phyloP scores from a whole-genome alignment of 805 yeast genomes.

The Myxozyma nipponensis region DNA sequence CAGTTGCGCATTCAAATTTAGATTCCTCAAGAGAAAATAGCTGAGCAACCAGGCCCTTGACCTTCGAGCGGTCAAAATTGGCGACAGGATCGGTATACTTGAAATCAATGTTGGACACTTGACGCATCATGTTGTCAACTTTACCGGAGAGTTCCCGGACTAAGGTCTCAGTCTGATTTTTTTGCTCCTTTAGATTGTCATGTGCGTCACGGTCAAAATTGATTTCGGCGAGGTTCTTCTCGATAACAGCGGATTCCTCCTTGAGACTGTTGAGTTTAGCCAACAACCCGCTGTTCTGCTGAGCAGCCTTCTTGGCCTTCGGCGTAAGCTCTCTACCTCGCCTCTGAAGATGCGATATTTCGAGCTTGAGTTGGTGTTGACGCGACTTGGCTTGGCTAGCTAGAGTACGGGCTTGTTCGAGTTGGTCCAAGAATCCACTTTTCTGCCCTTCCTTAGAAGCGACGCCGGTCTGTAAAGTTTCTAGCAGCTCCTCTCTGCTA shows the following conservation, averaged over 20 bases:
- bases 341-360: constrained; percentile 52
- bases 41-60: constrained; percentile 88
- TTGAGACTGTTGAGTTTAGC: constrained; percentile 46
- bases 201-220: constrained; percentile 46
- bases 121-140: constrained; percentile 55
- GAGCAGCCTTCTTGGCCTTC: constrained; percentile 51
- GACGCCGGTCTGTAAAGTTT: constrained; percentile 84
- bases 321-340: constrained; percentile 50
- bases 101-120: constrained; percentile 71
- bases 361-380: constrained; percentile 57
- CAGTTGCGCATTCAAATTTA: constrained; percentile 62
- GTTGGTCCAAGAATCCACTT: constrained; percentile 72
- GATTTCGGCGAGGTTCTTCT: constrained; percentile 24
- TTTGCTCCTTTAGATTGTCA: constrained; percentile 23
- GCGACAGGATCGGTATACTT: constrained; percentile 62
- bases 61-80: constrained; percentile 56
- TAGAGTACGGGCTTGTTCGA: constrained; percentile 51
- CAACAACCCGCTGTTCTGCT: constrained; percentile 44
- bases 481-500: constrained; percentile 71
- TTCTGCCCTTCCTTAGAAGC: constrained; percentile 73
- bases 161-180: constrained; percentile 36
- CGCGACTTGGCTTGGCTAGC: constrained; percentile 52
- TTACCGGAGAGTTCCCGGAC: constrained; percentile 46
- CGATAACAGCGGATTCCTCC: constrained; percentile 28
- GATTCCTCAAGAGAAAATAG: constrained; percentile 60